Conservation (phyloP, 352 stramenopile species). For the Blastocystis sp. region DNA sequence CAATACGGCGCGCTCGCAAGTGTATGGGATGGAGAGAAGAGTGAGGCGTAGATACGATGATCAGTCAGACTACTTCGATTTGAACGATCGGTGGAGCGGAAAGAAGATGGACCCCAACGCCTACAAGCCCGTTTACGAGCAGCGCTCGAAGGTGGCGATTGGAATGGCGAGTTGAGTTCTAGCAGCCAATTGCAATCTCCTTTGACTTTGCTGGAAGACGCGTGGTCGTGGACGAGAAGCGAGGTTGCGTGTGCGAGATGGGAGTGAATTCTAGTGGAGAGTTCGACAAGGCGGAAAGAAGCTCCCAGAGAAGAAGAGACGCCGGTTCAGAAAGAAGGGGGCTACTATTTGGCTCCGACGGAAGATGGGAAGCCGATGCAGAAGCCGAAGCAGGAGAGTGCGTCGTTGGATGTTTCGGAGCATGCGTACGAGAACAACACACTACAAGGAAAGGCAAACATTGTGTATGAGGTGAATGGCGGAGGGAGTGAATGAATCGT, state of each 20-base stretch:
- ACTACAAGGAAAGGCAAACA: slow-evolving; percentile 41
- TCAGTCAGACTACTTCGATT: slow-evolving; percentile 61
- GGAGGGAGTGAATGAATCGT: not conserved
- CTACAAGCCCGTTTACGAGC: slow-evolving; percentile 48
- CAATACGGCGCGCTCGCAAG: slow-evolving; percentile 47
- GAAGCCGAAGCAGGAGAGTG: not conserved
- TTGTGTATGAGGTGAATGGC: slow-evolving; percentile 24
- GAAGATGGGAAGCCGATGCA: too few species aligned
- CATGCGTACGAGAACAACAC: slow-evolving; percentile 47
- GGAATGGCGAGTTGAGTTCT: not conserved
- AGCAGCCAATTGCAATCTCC: slow-evolving; percentile 60
- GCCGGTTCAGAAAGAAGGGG: slow-evolving; percentile 6
- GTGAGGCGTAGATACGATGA: slow-evolving; percentile 25
- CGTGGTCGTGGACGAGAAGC: slow-evolving; percentile 46
- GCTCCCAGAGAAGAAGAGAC: not conserved
- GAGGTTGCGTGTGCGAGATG: not conserved
- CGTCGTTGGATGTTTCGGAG: not conserved
- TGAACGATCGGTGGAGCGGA: slow-evolving; percentile 39
- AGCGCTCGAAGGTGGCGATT: slow-evolving; percentile 22
- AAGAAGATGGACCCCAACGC: slow-evolving; percentile 14
- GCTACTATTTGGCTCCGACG: slow-evolving; percentile 47
- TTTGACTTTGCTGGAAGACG: slow-evolving; percentile 51
- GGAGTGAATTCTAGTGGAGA: slow-evolving; percentile 15
- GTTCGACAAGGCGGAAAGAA: not conserved
- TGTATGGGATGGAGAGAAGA: not conserved